These are phyloP conservation scores for Stagonosporopsis vannaccii DNA, from an alignment of 2,329 filamentous ascomycete species.

Conservation along the genomic window DNA sequence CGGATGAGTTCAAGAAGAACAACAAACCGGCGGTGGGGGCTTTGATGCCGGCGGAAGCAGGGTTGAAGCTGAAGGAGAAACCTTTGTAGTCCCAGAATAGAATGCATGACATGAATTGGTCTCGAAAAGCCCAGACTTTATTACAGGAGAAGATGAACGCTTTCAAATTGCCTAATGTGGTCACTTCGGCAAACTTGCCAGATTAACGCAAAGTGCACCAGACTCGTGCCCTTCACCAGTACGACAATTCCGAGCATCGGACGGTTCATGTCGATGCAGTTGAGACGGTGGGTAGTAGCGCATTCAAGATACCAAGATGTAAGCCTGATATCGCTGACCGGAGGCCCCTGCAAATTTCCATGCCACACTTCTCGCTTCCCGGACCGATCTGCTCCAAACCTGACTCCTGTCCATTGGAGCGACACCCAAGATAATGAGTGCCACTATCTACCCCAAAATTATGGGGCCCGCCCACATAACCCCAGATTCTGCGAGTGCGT, in stretches of 20 bases:
- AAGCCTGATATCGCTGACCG: background rate
- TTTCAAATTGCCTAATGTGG: background rate
- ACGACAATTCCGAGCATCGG: background rate
- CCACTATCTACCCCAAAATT: constrained; percentile 34
- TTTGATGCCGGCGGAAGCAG: constrained; percentile 64
- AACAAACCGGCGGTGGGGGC: constrained; percentile 65
- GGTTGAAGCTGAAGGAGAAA: constrained; percentile 57
- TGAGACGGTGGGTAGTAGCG: background rate
- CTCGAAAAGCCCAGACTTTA: background rate
- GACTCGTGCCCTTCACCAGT: no score
- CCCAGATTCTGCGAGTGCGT: constrained; percentile 33
- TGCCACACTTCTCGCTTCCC: constrained; percentile 9
- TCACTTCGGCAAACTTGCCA: constrained; percentile 2
- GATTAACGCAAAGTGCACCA: background rate
- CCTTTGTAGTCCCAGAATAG: constrained; percentile 1
- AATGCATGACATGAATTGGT: background rate
- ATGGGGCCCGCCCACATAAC: constrained; percentile 27
- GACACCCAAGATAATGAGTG: background rate
- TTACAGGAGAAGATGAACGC: background rate
- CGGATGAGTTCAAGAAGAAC: constrained; percentile 74
- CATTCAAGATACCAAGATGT: background rate
- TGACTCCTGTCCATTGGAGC: constrained; percentile 23
- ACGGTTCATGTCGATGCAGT: background rate
- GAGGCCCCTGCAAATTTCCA: constrained; percentile 2
- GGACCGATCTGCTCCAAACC: constrained; percentile 5